Evolutionary conservation across 2,329 filamentous ascomycete genomes (phyloP).

Genomic region (Plectosphaerella plurivora): DNA sequence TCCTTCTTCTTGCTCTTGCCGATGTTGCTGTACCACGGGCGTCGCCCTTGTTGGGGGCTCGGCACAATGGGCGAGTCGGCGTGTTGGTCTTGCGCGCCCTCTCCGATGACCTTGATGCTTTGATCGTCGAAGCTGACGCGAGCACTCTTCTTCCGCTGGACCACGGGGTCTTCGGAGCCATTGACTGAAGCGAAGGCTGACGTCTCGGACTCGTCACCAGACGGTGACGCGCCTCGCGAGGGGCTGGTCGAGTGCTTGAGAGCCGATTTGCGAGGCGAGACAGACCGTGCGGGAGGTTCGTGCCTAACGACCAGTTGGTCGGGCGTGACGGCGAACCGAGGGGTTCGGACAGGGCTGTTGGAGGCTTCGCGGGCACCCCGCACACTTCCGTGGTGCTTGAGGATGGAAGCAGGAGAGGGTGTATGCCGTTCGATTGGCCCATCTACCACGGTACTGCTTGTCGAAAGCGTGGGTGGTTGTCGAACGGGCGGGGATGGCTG

Average conservation of each 20-base stretch:
- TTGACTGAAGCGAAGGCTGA: constrained; percentile 17
- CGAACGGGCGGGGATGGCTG: background rate
- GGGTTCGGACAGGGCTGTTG: constrained; percentile 61
- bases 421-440: background rate
- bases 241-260: constrained; percentile 59
- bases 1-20: constrained; percentile 49
- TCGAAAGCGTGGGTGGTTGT: constrained; percentile 7
- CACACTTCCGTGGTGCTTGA: constrained; percentile 10
- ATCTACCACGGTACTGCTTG: constrained; percentile 6
- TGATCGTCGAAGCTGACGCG: constrained; percentile 78
- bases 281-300: constrained; percentile 63
- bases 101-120: constrained; percentile 48
- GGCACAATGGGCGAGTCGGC: constrained; percentile 32
- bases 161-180: constrained; percentile 28
- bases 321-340: constrained; percentile 60
- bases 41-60: constrained; percentile 32
- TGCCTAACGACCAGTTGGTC: constrained; percentile 57
- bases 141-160: constrained; percentile 56
- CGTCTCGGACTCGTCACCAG: constrained; percentile 41
- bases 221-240: constrained; percentile 46
- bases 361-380: constrained; percentile 36
- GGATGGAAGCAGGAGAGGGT: background rate
- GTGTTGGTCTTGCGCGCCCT: constrained; percentile 32
- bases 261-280: constrained; percentile 74
- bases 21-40: constrained; percentile 42